Percentiles rank a stretch among this genome's conserved stretches.
Conservation (phyloP, 2,329 filamentous ascomycete species). For the Epichloe sibirici region DNA sequence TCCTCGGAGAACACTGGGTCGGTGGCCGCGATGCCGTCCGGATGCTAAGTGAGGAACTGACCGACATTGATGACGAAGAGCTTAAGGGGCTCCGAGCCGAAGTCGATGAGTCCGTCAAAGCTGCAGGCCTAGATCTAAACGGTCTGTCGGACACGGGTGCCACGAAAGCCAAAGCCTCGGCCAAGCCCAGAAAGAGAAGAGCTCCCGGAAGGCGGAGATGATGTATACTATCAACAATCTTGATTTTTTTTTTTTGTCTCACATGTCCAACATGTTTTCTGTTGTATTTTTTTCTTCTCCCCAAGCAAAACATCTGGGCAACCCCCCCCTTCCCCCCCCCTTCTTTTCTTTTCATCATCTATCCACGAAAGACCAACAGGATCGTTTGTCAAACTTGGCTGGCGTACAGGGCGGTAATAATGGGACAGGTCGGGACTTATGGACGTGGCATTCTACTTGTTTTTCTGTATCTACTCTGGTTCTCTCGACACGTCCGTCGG, state of each 20-base stretch:
- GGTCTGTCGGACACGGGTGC: conserved; percentile 7
- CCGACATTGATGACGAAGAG: conserved; percentile 85
- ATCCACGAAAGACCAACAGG: background rate
- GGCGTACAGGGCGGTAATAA: background rate
- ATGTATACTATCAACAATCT: conserved; percentile 3
- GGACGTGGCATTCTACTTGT: background rate
- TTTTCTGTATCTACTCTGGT: background rate
- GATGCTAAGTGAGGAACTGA: conserved; percentile 72
- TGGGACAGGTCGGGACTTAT: background rate
- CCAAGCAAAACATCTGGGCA: background rate
- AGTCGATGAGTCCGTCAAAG: conserved; percentile 30
- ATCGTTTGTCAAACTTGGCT: background rate
- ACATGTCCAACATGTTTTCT: background rate
- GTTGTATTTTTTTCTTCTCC: background rate
- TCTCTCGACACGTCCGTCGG: background rate
- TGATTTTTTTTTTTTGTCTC: background rate
- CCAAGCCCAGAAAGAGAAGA: conserved; percentile 22
- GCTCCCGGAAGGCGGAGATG: conserved; percentile 23
- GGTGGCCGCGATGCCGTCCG: conserved; percentile 55
- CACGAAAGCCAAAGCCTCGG: conserved; percentile 16
- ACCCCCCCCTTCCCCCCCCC: background rate
- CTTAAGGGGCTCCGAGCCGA: conserved; percentile 55
- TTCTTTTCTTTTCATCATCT: background rate
- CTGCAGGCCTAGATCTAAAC: conserved; percentile 15
- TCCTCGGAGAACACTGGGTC: conserved; percentile 54